Conservation (phyloP, 2,329 filamentous ascomycete species). For the Cytospora piceae region DNA sequence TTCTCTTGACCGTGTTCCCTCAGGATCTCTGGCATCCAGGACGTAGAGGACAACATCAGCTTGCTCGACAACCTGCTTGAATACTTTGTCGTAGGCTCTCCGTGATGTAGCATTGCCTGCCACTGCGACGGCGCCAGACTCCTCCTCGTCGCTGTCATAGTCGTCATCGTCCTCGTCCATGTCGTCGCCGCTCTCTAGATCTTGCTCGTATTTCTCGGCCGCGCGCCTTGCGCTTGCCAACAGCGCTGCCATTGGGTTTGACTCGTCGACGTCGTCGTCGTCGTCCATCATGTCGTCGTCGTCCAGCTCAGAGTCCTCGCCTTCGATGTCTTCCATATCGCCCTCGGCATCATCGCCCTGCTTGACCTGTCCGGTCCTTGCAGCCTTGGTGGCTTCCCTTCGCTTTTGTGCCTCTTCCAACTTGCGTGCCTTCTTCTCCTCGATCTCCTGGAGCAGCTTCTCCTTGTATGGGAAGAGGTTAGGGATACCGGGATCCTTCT, state of each 20-base stretch:
- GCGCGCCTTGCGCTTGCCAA: slow-evolving; percentile 81
- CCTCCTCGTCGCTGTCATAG: slow-evolving; percentile 58
- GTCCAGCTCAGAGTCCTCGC: slow-evolving; percentile 51
- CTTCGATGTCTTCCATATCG: slow-evolving; percentile 49
- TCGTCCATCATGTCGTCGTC: slow-evolving; percentile 55
- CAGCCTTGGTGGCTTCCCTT: slow-evolving; percentile 73
- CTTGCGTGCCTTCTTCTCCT: slow-evolving; percentile 81
- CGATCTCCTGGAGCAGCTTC: slow-evolving; percentile 90
- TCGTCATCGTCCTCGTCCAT: slow-evolving; percentile 43
- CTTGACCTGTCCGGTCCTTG: slow-evolving; percentile 55
- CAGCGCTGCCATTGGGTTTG: slow-evolving; percentile 91
- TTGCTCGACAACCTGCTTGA: slow-evolving; percentile 88
- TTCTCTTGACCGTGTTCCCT: slow-evolving; percentile 86
- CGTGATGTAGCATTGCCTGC: slow-evolving; percentile 67
- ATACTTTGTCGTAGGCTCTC: slow-evolving; percentile 91
- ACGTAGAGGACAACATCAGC: slow-evolving; percentile 93
- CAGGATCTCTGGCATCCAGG: slow-evolving; percentile 87
- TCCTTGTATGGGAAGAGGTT: slow-evolving; percentile 99
- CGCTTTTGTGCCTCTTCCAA: slow-evolving; percentile 75
- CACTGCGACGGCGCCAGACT: slow-evolving; percentile 53
- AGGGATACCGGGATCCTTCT: slow-evolving; percentile 97
- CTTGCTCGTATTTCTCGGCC: slow-evolving; percentile 73
- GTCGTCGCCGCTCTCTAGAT: slow-evolving; percentile 62
- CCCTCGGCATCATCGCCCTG: slow-evolving; percentile 49
- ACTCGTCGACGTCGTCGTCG: slow-evolving; percentile 63